Evolutionary conservation across 495 filamentous ascomycete species (phyloP).

Genomic region (Xylaria sp.): DNA sequence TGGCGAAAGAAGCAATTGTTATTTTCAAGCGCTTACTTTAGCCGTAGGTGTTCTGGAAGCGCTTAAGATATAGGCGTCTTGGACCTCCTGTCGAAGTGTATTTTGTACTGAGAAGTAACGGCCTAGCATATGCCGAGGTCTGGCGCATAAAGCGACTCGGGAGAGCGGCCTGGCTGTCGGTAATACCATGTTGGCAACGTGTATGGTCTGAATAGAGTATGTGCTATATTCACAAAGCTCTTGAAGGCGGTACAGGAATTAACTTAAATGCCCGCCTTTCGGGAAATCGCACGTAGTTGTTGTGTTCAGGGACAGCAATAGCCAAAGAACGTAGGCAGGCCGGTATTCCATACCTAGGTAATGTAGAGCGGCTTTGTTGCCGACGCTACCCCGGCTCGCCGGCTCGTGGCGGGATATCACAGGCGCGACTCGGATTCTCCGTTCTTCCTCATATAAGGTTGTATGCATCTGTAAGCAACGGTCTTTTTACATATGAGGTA

Average conservation of each 20-base stretch:
- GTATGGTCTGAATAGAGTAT: background rate
- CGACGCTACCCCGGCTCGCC: constrained; percentile 24
- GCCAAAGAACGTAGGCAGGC: background rate
- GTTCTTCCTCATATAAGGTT: background rate
- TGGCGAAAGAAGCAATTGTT: background rate
- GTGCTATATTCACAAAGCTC: background rate
- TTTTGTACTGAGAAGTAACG: constrained; percentile 73
- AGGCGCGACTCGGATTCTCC: background rate
- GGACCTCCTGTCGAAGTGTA: constrained; percentile 68
- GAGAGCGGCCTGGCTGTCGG: constrained; percentile 26
- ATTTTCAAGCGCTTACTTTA: constrained; percentile 62
- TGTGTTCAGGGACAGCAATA: background rate
- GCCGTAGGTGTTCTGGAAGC: constrained; percentile 86
- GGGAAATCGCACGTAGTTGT: background rate
- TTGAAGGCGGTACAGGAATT: background rate
- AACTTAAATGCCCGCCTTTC: background rate
- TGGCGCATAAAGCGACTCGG: constrained; percentile 38
- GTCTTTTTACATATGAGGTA: too few relatives aligned
- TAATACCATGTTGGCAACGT: constrained; percentile 29
- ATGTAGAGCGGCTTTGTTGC: background rate
- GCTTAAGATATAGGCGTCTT: constrained; percentile 90
- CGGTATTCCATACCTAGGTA: background rate
- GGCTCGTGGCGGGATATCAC: constrained; percentile 44
- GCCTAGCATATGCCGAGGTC: constrained; percentile 52
- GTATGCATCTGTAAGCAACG: too few relatives aligned